Base-by-base conservation (phyloP, 179 eudicot genomes). In the Carnegiea gigantea region DNA sequence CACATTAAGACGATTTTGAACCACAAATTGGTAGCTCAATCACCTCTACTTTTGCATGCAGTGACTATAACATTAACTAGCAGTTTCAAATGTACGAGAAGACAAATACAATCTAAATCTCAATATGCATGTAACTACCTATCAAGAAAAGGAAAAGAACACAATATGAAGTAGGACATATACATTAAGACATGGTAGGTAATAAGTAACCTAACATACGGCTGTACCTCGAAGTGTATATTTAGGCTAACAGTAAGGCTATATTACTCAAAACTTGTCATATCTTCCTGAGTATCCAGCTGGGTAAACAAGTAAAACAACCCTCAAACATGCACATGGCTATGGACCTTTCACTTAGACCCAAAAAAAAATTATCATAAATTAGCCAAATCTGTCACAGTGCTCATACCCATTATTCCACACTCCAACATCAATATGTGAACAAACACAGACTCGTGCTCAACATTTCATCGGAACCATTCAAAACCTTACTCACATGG, bases 21-120 rank as follows among this genome's bases (percentile, higher is more conserved):
- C 57, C 38, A 14, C 38, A 21, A 28, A 74, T 48, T 74, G 77
- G 53, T 46, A 46, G 77, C 77, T 48, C 60, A 73, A 73, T 43
- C 8, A 53, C 57, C 54, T 73, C 57, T n/a, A 51, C 9, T 17
- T 53, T 51, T 75, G 44, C 59, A 51, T 53, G 64, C 40, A 75
- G 40, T 75, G 65, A 26, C 28, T 30, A 75, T 51, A 75, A 75
- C 38, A 15, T 23, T 23, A 75, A 75, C 65, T 10, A 26, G 20
- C n/a, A 8, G 30, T 67, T 28, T 67, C n/a, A n/a, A n/a, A 60
- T 23, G 38, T 28, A 10, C 28, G 71, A 67, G 38, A 28, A 12
- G 18, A 11, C 38, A 67, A 11, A 67, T 3, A 67, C 1, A 67
- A 67, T 11, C 71, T 67, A 67, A 28, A 67, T 67, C 38, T 28